Percentiles rank a stretch among this genome's conserved stretches.
Conservation (phyloP, 1,139 yeast species). For the Pichia sorboxylosa region DNA sequence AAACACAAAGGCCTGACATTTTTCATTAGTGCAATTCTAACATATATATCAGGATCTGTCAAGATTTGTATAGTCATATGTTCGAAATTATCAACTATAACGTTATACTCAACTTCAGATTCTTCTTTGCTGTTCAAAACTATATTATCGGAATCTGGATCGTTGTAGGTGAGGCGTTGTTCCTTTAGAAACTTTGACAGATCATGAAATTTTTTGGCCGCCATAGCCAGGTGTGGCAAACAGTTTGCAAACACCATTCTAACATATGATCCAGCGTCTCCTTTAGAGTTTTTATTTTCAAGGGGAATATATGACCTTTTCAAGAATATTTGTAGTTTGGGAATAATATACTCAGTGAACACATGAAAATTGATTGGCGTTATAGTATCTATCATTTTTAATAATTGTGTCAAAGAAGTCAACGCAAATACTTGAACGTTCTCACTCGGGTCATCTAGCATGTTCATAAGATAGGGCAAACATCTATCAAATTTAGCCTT, state of each 20-base stretch:
- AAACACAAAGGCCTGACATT: constrained; percentile 67
- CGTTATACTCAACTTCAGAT: constrained; percentile 21
- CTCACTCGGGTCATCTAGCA: constrained; percentile 41
- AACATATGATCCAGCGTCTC: constrained; percentile 28
- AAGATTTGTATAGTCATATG: constrained; percentile 51
- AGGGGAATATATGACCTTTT: constrained; percentile 19
- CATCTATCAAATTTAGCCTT: constrained; percentile 80
- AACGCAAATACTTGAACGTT: constrained; percentile 54
- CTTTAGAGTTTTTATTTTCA: constrained; percentile 2
- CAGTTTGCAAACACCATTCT: constrained; percentile 62
- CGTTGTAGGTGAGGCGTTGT: constrained; percentile 18
- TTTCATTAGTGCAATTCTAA: constrained; percentile 56
- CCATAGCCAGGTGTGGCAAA: constrained; percentile 55
- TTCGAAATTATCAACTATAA: constrained; percentile 41
- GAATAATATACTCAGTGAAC: constrained; percentile 74
- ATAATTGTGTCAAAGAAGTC: constrained; percentile 46
- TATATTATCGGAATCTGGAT: constrained; percentile 28
- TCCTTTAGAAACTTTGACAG: constrained; percentile 48
- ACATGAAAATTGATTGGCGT: constrained; percentile 66
- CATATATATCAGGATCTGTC: constrained; percentile 57
- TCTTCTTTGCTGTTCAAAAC: constrained; percentile 13
- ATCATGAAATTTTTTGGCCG: constrained; percentile 54
- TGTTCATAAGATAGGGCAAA: constrained; percentile 59
- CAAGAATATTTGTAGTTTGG: constrained; percentile 45
- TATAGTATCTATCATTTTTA: constrained; percentile 52